A percentile compares a stretch with the other conserved stretches of the same genome.
These are phyloP conservation scores for Escallonia rubra DNA, from an alignment of 129 eudicot genomes.

Conservation along the genomic window DNA sequence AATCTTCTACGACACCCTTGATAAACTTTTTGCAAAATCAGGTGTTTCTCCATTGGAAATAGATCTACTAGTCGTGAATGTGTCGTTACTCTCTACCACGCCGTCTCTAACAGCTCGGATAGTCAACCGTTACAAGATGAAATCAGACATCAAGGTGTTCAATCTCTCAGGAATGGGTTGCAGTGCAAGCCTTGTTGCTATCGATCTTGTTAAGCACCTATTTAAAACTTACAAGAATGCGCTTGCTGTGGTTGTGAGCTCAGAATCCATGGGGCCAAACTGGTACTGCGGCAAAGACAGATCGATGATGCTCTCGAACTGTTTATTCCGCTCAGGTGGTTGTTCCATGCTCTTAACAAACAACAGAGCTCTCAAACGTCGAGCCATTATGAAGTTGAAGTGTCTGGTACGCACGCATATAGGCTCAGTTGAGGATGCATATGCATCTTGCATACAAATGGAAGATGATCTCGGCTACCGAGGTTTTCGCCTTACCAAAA, in stretches of 20 bases:
- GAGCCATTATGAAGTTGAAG: conserved; percentile 40
- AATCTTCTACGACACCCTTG: conserved; percentile 41
- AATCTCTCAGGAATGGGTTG: conserved; percentile 65
- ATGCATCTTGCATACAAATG: conserved; percentile 40
- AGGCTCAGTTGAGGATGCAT: conserved; percentile 47
- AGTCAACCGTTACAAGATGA: conserved; percentile 54
- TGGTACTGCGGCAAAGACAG: conserved; percentile 57
- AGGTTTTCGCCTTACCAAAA: conserved; percentile 45
- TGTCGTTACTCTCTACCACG: conserved; percentile 35
- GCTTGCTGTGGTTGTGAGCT: conserved; percentile 47
- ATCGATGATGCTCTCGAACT: conserved; percentile 57
- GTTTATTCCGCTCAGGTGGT: conserved; percentile 52
- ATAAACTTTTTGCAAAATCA: conserved; percentile 33
- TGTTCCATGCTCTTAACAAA: conserved; percentile 59
- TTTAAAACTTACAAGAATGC: conserved; percentile 39
- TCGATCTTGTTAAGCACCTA: conserved; percentile 44
- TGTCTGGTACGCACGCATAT: conserved; percentile 40
- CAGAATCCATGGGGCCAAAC: conserved; percentile 51
- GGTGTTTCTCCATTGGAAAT: conserved; percentile 34
- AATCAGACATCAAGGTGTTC: conserved; percentile 39
- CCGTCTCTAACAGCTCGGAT: conserved; percentile 59
- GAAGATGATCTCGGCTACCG: conserved; percentile 36
- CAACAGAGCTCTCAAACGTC: conserved; percentile 9
- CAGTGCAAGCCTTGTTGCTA: conserved; percentile 50
- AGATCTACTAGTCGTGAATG: conserved; percentile 58